phyloP scores from a whole-genome alignment of 192 early-diverging fungal genomes.

The Polychytrium aggregatum region DNA sequence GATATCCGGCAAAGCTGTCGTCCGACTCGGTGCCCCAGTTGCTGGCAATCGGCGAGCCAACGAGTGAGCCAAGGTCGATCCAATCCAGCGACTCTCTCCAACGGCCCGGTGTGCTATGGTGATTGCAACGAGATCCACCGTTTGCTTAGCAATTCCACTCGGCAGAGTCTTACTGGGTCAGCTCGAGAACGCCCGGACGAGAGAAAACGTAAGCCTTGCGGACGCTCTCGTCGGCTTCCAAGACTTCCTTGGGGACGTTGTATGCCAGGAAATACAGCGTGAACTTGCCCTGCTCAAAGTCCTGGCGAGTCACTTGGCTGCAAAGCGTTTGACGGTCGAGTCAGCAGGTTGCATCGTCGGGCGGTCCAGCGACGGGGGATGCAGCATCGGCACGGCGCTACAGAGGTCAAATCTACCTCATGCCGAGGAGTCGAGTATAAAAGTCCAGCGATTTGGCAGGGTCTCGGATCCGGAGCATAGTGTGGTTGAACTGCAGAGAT shows the following conservation, averaged over 20 bases:
- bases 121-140: too few relatives aligned
- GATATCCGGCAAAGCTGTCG: constrained; percentile 41
- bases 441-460: constrained; percentile 62
- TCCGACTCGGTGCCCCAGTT: constrained; percentile 75
- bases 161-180: constrained; percentile 66
- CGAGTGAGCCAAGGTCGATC: too few relatives aligned
- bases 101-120: too few relatives aligned
- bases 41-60: too few relatives aligned
- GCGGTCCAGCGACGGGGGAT: neutral
- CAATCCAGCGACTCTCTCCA: too few relatives aligned
- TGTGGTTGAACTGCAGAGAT: constrained; percentile 73
- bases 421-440: constrained; percentile 64
- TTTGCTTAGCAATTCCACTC: too few relatives aligned
- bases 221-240: constrained; percentile 33
- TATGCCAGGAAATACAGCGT: constrained; percentile 73
- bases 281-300: constrained; percentile 36
- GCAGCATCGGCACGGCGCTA: neutral
- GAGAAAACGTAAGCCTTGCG: constrained; percentile 38
- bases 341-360: neutral
- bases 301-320: constrained; percentile 36
- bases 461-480: constrained; percentile 69
- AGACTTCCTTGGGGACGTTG: constrained; percentile 29
- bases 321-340: neutral
- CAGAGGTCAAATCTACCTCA: constrained; percentile 48
- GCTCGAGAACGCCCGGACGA: constrained; percentile 63